These are phyloP conservation scores for Trypanosomatidae sp. DNA, from an alignment of 208 protist species.

Conservation along the genomic window DNA sequence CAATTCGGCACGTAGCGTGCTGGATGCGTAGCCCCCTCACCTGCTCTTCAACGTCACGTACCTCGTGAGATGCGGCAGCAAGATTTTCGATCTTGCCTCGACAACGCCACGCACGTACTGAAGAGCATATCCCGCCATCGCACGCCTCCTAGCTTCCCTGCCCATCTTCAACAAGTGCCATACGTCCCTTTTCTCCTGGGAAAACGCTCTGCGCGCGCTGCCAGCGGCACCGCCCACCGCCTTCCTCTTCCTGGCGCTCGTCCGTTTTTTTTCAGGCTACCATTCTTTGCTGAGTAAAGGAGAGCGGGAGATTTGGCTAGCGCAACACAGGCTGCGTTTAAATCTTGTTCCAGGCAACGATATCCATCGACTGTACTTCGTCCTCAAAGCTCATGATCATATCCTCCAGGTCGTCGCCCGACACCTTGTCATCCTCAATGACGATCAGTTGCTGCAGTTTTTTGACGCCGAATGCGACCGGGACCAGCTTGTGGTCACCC, in stretches of 20 bases:
- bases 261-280: background rate
- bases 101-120: background rate
- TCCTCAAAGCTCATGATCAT: conserved; percentile 93
- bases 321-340: conserved; percentile 44
- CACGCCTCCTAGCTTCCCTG: background rate
- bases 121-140: background rate
- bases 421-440: conserved; percentile 96
- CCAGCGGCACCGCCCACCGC: background rate
- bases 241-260: background rate
- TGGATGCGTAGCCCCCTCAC: background rate
- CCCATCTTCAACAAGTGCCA: background rate
- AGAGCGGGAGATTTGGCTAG: background rate
- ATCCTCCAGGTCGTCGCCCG: conserved; percentile 93
- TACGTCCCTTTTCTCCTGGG: background rate
- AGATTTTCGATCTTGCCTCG: no score
- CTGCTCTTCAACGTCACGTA: background rate
- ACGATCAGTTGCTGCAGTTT: conserved; percentile 95
- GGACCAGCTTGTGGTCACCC: conserved; percentile 90
- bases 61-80: background rate
- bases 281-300: background rate
- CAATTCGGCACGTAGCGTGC: background rate
- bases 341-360: conserved; percentile 97
- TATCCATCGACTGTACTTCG: conserved; percentile 95
- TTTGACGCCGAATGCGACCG: conserved; percentile 95
- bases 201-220: background rate